phyloP scores from a whole-genome alignment of 2,329 filamentous ascomycete species.

The Xylariaceae sp. region DNA sequence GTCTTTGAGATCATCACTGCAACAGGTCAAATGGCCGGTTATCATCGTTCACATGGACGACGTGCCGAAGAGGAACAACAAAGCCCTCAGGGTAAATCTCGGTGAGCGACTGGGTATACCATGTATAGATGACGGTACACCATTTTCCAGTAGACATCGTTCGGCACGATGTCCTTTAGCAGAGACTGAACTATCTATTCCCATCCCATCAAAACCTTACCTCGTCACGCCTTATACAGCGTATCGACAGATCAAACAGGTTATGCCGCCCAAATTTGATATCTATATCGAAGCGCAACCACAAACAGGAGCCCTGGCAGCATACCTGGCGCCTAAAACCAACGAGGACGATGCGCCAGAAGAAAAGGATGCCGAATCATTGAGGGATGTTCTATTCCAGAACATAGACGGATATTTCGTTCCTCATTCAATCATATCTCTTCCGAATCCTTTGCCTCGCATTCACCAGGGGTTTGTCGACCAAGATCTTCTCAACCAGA shows the following conservation, averaged over 20 bases:
- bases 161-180: slow-evolving; percentile 56
- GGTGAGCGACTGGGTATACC: slow-evolving; percentile 55
- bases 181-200: slow-evolving; percentile 52
- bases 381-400: slow-evolving; percentile 26
- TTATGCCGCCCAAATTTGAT: neutral
- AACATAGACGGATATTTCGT: slow-evolving; percentile 45
- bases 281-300: slow-evolving; percentile 3
- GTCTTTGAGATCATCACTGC: slow-evolving; percentile 54
- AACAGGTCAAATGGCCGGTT: slow-evolving; percentile 60
- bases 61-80: slow-evolving; percentile 63
- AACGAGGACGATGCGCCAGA: neutral
- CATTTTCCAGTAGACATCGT: slow-evolving; percentile 54
- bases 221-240: slow-evolving; percentile 36
- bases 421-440: slow-evolving; percentile 45
- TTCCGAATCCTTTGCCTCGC: slow-evolving; percentile 46
- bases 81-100: slow-evolving; percentile 61
- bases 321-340: slow-evolving; percentile 5
- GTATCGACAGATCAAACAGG: slow-evolving; percentile 2
- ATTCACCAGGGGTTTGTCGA: slow-evolving; percentile 44
- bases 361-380: slow-evolving; percentile 1
- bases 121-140: slow-evolving; percentile 52
- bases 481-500: slow-evolving; percentile 44
- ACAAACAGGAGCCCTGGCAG: slow-evolving; percentile 2
- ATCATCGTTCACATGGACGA: slow-evolving; percentile 62
- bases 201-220: slow-evolving; percentile 48